These are phyloP conservation scores for Magnaporthiopsis incrustans DNA, from an alignment of 2,329 filamentous ascomycete genomes.

Conservation along the genomic window DNA sequence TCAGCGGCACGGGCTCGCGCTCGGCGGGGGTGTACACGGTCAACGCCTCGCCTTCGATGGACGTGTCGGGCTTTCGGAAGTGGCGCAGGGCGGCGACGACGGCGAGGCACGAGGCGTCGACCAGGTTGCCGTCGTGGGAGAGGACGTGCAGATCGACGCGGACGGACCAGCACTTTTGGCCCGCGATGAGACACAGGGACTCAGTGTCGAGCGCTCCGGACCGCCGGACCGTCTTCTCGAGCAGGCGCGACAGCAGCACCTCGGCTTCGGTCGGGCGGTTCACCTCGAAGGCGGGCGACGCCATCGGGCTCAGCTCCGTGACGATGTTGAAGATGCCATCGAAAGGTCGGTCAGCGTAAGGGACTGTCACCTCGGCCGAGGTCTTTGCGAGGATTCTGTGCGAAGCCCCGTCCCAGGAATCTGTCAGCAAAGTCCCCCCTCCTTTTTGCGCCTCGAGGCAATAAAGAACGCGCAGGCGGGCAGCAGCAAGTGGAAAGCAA, in stretches of 20 bases:
- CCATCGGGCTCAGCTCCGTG: slow-evolving; percentile 87
- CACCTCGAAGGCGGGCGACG: slow-evolving; percentile 81
- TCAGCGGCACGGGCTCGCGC: slow-evolving; percentile 81
- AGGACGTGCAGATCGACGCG: slow-evolving; percentile 88
- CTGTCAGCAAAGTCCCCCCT: not conserved
- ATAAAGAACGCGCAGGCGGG: too few species aligned
- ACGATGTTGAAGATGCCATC: slow-evolving; percentile 92
- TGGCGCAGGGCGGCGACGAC: slow-evolving; percentile 84
- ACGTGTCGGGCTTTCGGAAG: slow-evolving; percentile 84
- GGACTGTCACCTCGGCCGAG: slow-evolving; percentile 79
- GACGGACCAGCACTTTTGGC: slow-evolving; percentile 84
- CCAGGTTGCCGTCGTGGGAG: slow-evolving; percentile 81
- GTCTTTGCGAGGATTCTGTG: slow-evolving; percentile 73
- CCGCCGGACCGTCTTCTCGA: slow-evolving; percentile 90
- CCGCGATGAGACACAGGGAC: slow-evolving; percentile 87
- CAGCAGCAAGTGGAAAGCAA: not conserved
- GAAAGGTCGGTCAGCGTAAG: slow-evolving; percentile 81
- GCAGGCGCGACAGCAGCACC: slow-evolving; percentile 73
- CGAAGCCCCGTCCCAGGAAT: not conserved
- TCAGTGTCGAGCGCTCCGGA: slow-evolving; percentile 92
- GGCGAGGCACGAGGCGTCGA: slow-evolving; percentile 79
- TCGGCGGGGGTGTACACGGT: slow-evolving; percentile 80
- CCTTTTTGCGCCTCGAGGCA: not conserved
- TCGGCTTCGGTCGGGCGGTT: slow-evolving; percentile 79
- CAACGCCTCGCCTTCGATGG: slow-evolving; percentile 74